phyloP scores from a whole-genome alignment of 108 stramenopile genomes.

The Poteriospumella lacustris region DNA sequence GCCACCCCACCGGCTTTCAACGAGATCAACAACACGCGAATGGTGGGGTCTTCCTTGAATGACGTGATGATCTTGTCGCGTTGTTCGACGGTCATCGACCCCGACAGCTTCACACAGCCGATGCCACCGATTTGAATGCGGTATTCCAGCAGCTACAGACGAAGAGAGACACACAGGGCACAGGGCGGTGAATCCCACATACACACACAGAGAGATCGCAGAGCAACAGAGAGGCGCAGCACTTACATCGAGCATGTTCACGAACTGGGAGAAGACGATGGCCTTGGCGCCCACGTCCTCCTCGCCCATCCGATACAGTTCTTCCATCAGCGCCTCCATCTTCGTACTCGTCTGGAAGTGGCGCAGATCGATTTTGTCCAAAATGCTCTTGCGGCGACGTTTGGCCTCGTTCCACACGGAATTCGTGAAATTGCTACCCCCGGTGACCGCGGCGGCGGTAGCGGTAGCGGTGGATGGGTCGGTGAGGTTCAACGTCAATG shows the following conservation, averaged over 20 bases:
- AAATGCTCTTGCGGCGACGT: conserved; percentile 45
- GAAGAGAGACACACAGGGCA: background rate
- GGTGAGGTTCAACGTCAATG: background rate
- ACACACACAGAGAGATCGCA: too few species aligned
- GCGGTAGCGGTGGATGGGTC: background rate
- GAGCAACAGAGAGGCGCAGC: too few species aligned
- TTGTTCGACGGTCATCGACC: conserved; percentile 82
- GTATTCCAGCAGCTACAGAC: conserved; percentile 69
- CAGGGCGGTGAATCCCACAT: too few species aligned
- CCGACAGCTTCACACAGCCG: conserved; percentile 53
- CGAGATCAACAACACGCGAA: conserved; percentile 83
- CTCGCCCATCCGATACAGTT: conserved; percentile 73
- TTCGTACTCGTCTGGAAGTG: conserved; percentile 91
- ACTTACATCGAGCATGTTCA: conserved; percentile 82
- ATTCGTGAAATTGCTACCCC: background rate
- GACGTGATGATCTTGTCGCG: conserved; percentile 70
- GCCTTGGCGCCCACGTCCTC: conserved; percentile 88
- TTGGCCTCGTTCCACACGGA: background rate
- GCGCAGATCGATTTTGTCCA: conserved; percentile 79
- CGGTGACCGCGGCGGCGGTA: background rate
- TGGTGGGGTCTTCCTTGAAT: conserved; percentile 72
- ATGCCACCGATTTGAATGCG: conserved; percentile 60
- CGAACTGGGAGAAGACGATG: conserved; percentile 95
- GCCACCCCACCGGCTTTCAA: conserved; percentile 95
- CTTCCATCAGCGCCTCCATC: conserved; percentile 86